Evolutionary conservation across 352 stramenopile genomes (phyloP).

Genomic region (Discostella stelligera): DNA sequence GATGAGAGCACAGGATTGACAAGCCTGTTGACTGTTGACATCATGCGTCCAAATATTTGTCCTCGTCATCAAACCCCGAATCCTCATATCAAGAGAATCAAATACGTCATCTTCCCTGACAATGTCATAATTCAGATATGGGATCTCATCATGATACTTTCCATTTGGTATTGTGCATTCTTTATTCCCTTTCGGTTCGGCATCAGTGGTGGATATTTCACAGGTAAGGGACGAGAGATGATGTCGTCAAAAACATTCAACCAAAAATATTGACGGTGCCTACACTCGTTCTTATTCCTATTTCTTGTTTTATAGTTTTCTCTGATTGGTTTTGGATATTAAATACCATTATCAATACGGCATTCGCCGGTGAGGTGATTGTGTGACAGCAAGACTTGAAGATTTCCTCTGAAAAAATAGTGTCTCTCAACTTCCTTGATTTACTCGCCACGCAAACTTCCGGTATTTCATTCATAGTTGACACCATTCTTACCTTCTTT

Average conservation of each 20-base stretch:
- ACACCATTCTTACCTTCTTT: slow-evolving; percentile 63
- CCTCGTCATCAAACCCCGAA: neutral
- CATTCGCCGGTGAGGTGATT: slow-evolving; percentile 30
- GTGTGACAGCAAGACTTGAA: too few species aligned
- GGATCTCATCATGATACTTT: slow-evolving; percentile 56
- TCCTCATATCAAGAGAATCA: slow-evolving; percentile 27
- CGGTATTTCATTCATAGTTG: slow-evolving; percentile 28
- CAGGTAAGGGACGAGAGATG: neutral
- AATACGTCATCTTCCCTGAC: slow-evolving; percentile 58
- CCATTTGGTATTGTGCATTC: slow-evolving; percentile 54
- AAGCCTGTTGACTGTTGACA: neutral
- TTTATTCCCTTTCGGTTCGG: slow-evolving; percentile 57
- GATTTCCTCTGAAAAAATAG: too few species aligned
- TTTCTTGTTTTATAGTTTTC: neutral
- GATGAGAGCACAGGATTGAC: neutral
- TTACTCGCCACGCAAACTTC: neutral
- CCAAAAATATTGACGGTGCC: neutral
- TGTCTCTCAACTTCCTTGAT: neutral
- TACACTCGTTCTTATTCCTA: neutral
- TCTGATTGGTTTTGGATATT: slow-evolving; percentile 13
- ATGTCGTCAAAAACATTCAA: too few species aligned
- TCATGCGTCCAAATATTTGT: neutral
- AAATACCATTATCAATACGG: slow-evolving; percentile 27
- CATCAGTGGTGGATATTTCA: slow-evolving; percentile 54
- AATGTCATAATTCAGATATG: slow-evolving; percentile 43